phyloP scores from a whole-genome alignment of 176 grass and related monocot genomes.

The Carex myosuroides region DNA sequence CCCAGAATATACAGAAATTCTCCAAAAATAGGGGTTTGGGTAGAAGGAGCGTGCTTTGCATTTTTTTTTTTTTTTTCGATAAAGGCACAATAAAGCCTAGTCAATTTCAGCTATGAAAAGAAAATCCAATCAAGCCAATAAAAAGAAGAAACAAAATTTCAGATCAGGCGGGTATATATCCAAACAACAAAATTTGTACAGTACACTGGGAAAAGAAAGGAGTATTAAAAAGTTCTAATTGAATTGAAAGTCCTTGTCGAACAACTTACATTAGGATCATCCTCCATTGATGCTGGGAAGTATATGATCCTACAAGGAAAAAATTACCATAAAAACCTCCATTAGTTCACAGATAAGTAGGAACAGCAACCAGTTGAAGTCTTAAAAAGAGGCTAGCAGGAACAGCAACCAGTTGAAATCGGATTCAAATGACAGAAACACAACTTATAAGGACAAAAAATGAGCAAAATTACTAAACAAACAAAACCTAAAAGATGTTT shows the following conservation, averaged over 20 bases:
- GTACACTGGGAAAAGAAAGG: background rate
- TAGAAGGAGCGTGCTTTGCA: too few relatives aligned
- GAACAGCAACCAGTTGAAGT: background rate
- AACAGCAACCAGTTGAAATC: background rate
- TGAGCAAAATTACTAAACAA: background rate
- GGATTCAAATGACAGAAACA: background rate
- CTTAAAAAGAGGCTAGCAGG: background rate
- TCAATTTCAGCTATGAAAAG: background rate
- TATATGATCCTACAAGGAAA: constrained; percentile 6
- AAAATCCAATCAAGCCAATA: background rate
- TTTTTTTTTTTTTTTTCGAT: too few relatives aligned
- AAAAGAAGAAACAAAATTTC: background rate
- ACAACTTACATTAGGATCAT: constrained; percentile 26
- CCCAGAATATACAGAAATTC: background rate
- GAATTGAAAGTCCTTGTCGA: background rate
- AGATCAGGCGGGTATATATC: background rate
- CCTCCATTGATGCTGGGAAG: constrained; percentile 15
- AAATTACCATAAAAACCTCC: background rate
- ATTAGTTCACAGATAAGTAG: constrained; percentile 2
- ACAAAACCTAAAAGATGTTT: background rate
- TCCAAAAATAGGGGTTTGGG: too few relatives aligned
- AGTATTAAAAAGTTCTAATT: background rate
- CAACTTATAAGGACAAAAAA: background rate
- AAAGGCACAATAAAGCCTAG: background rate
- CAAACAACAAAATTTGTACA: background rate